A percentile compares a stretch with the other conserved stretches of the same genome.
Conservation (phyloP, 257 asterid species). For the Eustoma russellianum region DNA sequence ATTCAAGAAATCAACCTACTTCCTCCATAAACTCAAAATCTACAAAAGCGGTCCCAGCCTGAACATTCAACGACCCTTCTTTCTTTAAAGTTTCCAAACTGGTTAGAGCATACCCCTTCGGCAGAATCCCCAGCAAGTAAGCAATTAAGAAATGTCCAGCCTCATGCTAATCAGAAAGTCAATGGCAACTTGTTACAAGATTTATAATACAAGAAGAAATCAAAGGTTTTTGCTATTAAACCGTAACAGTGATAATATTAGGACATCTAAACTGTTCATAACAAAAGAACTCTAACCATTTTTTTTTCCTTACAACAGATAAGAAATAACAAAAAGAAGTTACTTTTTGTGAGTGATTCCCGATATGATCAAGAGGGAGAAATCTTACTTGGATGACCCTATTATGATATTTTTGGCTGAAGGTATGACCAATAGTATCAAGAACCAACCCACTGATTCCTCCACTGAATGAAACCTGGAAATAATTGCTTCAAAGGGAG, state of each 20-base stretch:
- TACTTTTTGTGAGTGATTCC: neutral
- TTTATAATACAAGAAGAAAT: constrained; percentile 4
- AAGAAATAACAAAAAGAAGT: neutral
- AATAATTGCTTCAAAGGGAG: constrained; percentile 22
- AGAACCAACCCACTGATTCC: constrained; percentile 83
- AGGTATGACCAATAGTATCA: constrained; percentile 73
- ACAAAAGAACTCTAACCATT: too few species aligned
- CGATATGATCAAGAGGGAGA: constrained; percentile 1
- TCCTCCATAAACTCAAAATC: constrained; percentile 88
- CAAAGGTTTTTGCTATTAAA: neutral
- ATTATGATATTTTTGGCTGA: constrained; percentile 84
- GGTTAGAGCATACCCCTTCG: constrained; percentile 71
- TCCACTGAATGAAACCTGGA: constrained; percentile 70
- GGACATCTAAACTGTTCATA: too few species aligned
- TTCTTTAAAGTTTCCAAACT: constrained; percentile 86
- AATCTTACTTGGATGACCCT: constrained; percentile 77
- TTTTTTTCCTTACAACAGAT: too few species aligned
- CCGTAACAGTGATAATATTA: neutral
- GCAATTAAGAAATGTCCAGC: constrained; percentile 98
- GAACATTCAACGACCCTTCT: constrained; percentile 88
- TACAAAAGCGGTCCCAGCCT: constrained; percentile 94
- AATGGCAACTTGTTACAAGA: constrained; percentile 12
- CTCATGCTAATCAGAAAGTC: constrained; percentile 58
- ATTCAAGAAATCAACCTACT: constrained; percentile 41
- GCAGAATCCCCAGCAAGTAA: constrained; percentile 88